Conservation (phyloP, 148 eudicot genomes). For the Vaccinium macrocarpon region DNA sequence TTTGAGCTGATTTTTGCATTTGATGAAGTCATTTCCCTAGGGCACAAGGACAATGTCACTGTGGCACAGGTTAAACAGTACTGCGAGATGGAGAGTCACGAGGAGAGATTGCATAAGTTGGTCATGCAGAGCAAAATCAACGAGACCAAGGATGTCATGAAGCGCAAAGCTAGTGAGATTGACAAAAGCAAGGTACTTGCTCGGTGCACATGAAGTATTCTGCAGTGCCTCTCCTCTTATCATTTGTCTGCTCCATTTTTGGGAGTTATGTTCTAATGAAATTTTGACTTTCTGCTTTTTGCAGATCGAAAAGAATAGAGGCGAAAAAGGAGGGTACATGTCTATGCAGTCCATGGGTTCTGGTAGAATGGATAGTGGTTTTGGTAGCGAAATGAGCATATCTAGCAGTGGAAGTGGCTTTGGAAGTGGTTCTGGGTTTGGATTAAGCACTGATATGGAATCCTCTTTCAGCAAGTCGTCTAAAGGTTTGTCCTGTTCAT, state of each 20-base stretch:
- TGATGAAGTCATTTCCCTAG: constrained; percentile 90
- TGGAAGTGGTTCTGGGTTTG: constrained; percentile 84
- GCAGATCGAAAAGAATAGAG: constrained; percentile 76
- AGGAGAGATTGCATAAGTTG: constrained; percentile 92
- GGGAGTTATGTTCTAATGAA: not conserved
- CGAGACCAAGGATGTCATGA: constrained; percentile 96
- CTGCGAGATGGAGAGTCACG: constrained; percentile 99
- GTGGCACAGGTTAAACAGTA: constrained; percentile 95
- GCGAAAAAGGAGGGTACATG: constrained; percentile 66
- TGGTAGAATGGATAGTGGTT: constrained; percentile 62
- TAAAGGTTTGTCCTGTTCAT: constrained; percentile 54
- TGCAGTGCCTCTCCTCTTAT: not conserved
- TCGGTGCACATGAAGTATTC: not conserved
- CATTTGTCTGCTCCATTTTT: not conserved
- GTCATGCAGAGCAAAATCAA: constrained; percentile 85
- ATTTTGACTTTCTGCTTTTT: not conserved
- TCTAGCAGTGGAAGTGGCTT: constrained; percentile 64
- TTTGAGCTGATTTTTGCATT: constrained; percentile 93
- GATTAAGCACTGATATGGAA: constrained; percentile 62
- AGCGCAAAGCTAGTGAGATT: constrained; percentile 90
- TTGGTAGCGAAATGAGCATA: constrained; percentile 53
- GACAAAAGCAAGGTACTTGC: constrained; percentile 81
- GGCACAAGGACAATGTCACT: constrained; percentile 94
- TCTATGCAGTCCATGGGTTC: constrained; percentile 76
- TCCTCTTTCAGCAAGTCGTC: constrained; percentile 69